Evolutionary conservation across 2,329 filamentous ascomycete species (phyloP), one percentile per base, ranked within the genome.

Genomic region (Scytalidium sp.): DNA sequence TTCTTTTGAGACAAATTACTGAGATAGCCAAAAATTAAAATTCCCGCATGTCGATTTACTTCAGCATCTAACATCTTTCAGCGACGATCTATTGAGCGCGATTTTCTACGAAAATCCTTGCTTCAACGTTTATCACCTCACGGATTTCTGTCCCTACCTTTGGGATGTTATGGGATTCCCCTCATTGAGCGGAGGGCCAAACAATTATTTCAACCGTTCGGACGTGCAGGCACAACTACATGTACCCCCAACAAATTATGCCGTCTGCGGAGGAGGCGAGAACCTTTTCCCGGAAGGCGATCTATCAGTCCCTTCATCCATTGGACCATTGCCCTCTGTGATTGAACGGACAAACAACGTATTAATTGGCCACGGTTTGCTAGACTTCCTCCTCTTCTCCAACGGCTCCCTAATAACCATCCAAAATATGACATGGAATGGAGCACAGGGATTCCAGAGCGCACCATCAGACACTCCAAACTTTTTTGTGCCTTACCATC

Each of bases 401-500:
- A 85, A 88, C 54, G 85, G 85, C 8, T 81, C 81, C 0, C 70
- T 87, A 3, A 67, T 85, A 41, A 77, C 77, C 1, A 81, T 88
- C 47, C 84, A 88, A 62, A 88, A 88, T 64, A 85, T 88, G 82
- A 88, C 84, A 0, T 88, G 81, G 80, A 76, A 79, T 47, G 85
- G 84, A 3, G 62, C 68, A 0, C 83, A 85, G 56, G 85, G 85
- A 0, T 88, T 89, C 70, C 75, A 79, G 45, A 61, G 52, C 9
- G 29, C 52, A 19, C 62, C 58, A 0, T 53, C 54, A 2, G 6
- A 40, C 2, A 40, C 45, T 3, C 41, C 54, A 15, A 63, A 64
- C 41, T 55, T 65, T 44, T 62, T 46, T 40, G 54, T 64, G 3
- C 62, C 62, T 8, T 61, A 62, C 29, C 60, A 84, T 59, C 78